Base-by-base conservation (phyloP, 345 rosid genomes). In the Syzygium aqueum region DNA sequence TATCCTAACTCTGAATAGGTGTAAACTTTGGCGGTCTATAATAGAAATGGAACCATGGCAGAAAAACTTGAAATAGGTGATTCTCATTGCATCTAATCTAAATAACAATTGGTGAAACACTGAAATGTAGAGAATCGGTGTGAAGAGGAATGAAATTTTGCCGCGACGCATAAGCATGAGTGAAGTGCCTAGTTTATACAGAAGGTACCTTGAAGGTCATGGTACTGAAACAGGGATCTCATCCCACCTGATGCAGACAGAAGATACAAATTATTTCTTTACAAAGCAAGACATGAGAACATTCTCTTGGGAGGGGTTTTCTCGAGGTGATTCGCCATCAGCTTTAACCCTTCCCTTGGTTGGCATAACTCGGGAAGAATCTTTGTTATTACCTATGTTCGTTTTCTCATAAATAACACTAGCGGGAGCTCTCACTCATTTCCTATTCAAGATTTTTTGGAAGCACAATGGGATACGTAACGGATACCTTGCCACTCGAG, bases 191-290 rank as follows among this genome's bases (percentile, higher is more conserved):
- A 63, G 37, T 63, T 63, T 30, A n/a, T n/a, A 14, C 21, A 25
- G 86, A 17, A 43, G n/a, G 27, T 90, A 91, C 37, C 33, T 63
- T n/a, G 73, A n/a, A 61, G 16, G 73, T 63, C 73, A 63, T n/a
- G 73, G 37, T 61, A 88, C 92, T 92, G 90, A 91, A 91, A 91
- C 27, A 92, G 85, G 51, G 93, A 91, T 85, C 92, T 86, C 50
- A 51, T 89, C 84, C 92, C 93, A 40, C 93, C 95, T 1, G 93
- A 92, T 33, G 94, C 77, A 30, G 94, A 93, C 54, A 91, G 49
- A 59, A 92, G 92, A 92, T 87, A 92, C 13, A 90, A 90, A 87
- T 91, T 93, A 86, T 91, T 92, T 87, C 84, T 93, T 43, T 93
- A 88, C 83, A 92, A 56, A 57, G 90, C 91, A 73, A 92, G 86